Evolutionary conservation across 2,329 filamentous ascomycete genomes (phyloP).

Genomic region (Aspergillus intermedius): DNA sequence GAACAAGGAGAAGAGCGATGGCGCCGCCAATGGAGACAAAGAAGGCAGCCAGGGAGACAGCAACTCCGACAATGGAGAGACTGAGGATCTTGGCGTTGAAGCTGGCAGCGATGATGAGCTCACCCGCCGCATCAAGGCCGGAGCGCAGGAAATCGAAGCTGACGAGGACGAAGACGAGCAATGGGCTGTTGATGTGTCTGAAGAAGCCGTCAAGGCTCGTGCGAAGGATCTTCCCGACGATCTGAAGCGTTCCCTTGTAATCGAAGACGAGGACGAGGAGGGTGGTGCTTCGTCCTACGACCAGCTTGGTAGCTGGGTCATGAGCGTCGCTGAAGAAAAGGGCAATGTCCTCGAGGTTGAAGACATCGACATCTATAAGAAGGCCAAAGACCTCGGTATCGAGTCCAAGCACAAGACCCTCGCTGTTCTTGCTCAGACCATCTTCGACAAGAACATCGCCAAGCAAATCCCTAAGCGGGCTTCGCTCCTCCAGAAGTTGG

Average conservation of each 20-base stretch:
- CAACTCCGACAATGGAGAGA: slow-evolving; percentile 57
- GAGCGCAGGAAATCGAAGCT: slow-evolving; percentile 66
- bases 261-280: slow-evolving; percentile 70
- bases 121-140: slow-evolving; percentile 64
- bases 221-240: slow-evolving; percentile 89
- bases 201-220: slow-evolving; percentile 89
- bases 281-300: slow-evolving; percentile 79
- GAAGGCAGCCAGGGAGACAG: slow-evolving; percentile 60
- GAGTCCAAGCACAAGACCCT: slow-evolving; percentile 91
- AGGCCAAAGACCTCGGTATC: slow-evolving; percentile 93
- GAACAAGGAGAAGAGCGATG: slow-evolving; percentile 63
- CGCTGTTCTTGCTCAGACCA: slow-evolving; percentile 81
- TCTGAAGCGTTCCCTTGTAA: slow-evolving; percentile 83
- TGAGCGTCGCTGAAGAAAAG: slow-evolving; percentile 61
- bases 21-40: slow-evolving; percentile 52
- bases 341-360: slow-evolving; percentile 72
- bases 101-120: slow-evolving; percentile 88
- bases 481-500: slow-evolving; percentile 83
- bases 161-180: slow-evolving; percentile 72
- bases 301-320: slow-evolving; percentile 87
- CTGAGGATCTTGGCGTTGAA: slow-evolving; percentile 60
- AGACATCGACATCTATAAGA: slow-evolving; percentile 87
- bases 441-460: slow-evolving; percentile 86
- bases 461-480: slow-evolving; percentile 81
- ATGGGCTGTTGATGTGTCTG: slow-evolving; percentile 95